Evolutionary conservation across 257 asterid genomes (phyloP).

Genomic region (Gentiana straminea): DNA sequence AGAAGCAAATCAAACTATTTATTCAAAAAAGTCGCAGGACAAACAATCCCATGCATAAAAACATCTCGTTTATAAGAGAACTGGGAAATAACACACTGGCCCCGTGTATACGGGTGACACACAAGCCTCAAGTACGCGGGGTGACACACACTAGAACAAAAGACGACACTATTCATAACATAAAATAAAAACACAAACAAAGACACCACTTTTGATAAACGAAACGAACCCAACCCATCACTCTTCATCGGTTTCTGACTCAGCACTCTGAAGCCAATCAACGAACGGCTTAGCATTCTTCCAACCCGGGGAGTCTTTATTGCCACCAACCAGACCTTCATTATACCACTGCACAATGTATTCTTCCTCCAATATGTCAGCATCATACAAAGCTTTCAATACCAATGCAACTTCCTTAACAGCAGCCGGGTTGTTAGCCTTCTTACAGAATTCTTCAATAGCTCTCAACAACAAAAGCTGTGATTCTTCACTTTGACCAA

Average conservation of each 20-base stretch:
- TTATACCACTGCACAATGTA: constrained; percentile 16
- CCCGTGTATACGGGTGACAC: no score
- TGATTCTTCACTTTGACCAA: constrained; percentile 13
- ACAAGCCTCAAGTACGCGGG: no score
- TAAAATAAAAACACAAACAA: no score
- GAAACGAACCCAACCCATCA: background rate
- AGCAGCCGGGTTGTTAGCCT: constrained; percentile 11
- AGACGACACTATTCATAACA: no score
- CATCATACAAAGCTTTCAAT: constrained; percentile 18
- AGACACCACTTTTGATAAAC: no score
- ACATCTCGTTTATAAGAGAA: no score
- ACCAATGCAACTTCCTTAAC: constrained; percentile 17
- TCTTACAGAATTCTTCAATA: constrained; percentile 10
- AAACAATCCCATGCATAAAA: no score
- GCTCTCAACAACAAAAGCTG: constrained; percentile 10
- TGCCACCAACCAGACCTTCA: constrained; percentile 10
- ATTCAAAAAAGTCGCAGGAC: no score
- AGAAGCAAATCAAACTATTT: no score
- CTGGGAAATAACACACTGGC: no score
- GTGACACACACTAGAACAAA: no score
- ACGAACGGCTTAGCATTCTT: constrained; percentile 19
- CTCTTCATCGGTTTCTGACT: constrained; percentile 21
- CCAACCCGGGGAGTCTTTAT: constrained; percentile 15
- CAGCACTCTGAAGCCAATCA: constrained; percentile 26
- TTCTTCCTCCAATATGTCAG: constrained; percentile 16